These are phyloP conservation scores for Sporothrix variecibatus DNA, from an alignment of 2,329 filamentous ascomycete species.

Conservation along the genomic window DNA sequence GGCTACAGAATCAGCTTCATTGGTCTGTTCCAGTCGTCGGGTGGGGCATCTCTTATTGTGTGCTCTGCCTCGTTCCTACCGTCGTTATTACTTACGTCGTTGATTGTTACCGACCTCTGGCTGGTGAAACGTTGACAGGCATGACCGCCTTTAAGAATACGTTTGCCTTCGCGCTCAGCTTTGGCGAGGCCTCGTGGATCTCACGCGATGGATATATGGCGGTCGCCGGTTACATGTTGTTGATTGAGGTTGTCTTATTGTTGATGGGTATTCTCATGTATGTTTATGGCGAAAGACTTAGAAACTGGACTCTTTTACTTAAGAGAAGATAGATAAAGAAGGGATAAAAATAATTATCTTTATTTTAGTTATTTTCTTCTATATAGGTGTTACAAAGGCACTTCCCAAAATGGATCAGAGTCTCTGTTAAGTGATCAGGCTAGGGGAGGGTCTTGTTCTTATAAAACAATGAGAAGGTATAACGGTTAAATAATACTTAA, in stretches of 20 bases:
- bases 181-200: slow-evolving; percentile 14
- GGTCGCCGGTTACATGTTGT: slow-evolving; percentile 32
- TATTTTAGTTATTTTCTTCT: too few species aligned
- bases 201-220: neutral
- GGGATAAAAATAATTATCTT: too few species aligned
- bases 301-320: neutral
- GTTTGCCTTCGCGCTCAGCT: slow-evolving; percentile 11
- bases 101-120: neutral
- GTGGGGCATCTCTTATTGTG: slow-evolving; percentile 4
- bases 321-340: too few species aligned
- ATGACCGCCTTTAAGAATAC: slow-evolving; percentile 4
- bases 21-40: neutral
- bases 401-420: too few species aligned
- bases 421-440: too few species aligned
- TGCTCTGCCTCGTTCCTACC: slow-evolving; percentile 9
- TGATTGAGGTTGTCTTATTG: neutral
- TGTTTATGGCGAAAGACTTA: neutral
- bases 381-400: too few species aligned
- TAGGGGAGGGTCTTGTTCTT: too few species aligned
- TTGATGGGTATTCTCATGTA: neutral
- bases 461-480: too few species aligned
- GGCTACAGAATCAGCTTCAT: neutral
- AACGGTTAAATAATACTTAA: too few species aligned
- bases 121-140: slow-evolving; percentile 6
- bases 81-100: slow-evolving; percentile 1